Conservation (phyloP, 2,329 filamentous ascomycete genomes). For the Didymella exigua region DNA sequence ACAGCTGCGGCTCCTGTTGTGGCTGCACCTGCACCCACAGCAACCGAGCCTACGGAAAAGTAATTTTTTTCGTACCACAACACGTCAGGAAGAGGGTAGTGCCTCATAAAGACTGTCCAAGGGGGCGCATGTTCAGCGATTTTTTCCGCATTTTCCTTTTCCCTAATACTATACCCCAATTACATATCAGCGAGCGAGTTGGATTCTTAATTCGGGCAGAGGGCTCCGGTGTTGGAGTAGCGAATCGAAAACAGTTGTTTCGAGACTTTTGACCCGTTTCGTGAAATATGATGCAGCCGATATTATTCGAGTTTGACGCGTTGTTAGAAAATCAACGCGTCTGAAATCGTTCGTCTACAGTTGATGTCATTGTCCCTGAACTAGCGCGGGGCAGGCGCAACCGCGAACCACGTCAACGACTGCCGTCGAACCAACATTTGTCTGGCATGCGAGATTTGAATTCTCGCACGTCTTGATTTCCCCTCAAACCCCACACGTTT, state of each 20-base stretch:
- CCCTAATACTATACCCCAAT: conserved; percentile 46
- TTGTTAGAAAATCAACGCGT: not conserved
- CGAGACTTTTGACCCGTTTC: not conserved
- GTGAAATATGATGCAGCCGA: not conserved
- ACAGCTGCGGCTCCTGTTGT: conserved; percentile 17
- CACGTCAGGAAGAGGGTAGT: not conserved
- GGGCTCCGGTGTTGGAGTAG: conserved; percentile 4
- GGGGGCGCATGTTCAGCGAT: conserved; percentile 1
- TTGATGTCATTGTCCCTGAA: conserved; percentile 16
- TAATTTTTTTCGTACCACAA: not conserved
- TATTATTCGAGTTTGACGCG: not conserved
- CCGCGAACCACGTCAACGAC: conserved; percentile 24
- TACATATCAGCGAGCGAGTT: conserved; percentile 21
- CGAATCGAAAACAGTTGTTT: not conserved
- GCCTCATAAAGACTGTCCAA: not conserved
- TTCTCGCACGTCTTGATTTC: not conserved
- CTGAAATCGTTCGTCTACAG: not conserved
- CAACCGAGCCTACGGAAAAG: conserved; percentile 17
- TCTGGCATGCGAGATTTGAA: not conserved
- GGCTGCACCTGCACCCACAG: conserved; percentile 21
- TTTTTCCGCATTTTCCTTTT: conserved; percentile 20
- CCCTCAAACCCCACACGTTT: not conserved
- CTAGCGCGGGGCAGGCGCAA: conserved; percentile 27
- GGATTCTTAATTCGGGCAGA: conserved; percentile 2
- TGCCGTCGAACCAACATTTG: conserved; percentile 17